phyloP scores from a whole-genome alignment of 352 stramenopile genomes.

The Pythium sukuiense region DNA sequence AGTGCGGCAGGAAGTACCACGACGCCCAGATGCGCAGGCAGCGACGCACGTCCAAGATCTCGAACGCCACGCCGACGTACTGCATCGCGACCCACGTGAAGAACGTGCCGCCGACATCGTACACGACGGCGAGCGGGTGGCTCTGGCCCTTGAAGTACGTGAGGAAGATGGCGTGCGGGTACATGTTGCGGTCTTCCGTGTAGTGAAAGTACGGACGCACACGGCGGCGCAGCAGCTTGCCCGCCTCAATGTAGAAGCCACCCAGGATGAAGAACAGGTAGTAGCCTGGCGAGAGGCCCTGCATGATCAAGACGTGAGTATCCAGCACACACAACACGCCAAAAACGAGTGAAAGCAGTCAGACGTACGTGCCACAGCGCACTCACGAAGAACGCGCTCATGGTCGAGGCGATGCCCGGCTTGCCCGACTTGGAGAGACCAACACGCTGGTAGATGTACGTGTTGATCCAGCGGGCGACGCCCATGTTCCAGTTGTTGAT shows the following conservation, averaged over 20 bases:
- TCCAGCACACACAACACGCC: slow-evolving; percentile 1
- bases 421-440: slow-evolving; percentile 81
- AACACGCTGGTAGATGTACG: slow-evolving; percentile 88
- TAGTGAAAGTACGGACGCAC: slow-evolving; percentile 83
- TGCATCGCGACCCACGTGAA: slow-evolving; percentile 86
- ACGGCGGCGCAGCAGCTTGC: slow-evolving; percentile 77
- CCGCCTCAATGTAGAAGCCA: slow-evolving; percentile 85
- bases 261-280: slow-evolving; percentile 88
- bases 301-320: neutral
- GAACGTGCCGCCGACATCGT: slow-evolving; percentile 70
- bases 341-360: neutral
- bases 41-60: slow-evolving; percentile 77
- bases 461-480: slow-evolving; percentile 85
- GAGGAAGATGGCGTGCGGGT: slow-evolving; percentile 79
- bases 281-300: slow-evolving; percentile 86
- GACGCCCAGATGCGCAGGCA: slow-evolving; percentile 76
- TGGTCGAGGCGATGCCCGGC: slow-evolving; percentile 66
- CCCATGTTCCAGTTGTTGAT: slow-evolving; percentile 91
- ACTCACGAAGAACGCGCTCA: slow-evolving; percentile 80
- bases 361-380: slow-evolving; percentile 78
- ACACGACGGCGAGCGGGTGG: slow-evolving; percentile 75
- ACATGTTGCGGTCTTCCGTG: slow-evolving; percentile 76
- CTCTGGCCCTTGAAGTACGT: slow-evolving; percentile 76
- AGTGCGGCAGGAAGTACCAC: slow-evolving; percentile 81
- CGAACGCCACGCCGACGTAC: slow-evolving; percentile 83